Base-by-base conservation (phyloP, 441 rosid species). In the Croton laevigatus region DNA sequence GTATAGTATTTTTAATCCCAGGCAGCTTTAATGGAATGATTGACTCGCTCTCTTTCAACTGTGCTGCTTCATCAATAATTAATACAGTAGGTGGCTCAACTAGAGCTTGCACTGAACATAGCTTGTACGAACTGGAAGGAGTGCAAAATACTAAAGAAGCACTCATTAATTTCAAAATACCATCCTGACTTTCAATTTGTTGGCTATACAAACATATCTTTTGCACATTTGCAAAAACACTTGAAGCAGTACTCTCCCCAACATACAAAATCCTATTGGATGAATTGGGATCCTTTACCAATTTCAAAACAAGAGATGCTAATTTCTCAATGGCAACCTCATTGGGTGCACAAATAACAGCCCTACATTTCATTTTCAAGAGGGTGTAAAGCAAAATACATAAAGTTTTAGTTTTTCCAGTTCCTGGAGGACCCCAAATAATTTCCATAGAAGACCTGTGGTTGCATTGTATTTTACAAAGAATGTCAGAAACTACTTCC, bases 371-470 rank as follows among this genome's bases (percentile, higher is more conserved):
- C 61, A 64, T 68, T 55, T 65, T 79, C 38, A 85, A 71, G 69
- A 91, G 83, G 22, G 44, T 34, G 48, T 53, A 71, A 19, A 91
- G 83, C 76, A 91, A 76, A 40, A 65, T 65, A 1, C 87, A 75
- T 0, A 86, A 73, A 2, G 85, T 85, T 77, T 83, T 87, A 3
- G 94, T 87, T 68, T 91, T 91, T 27, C 94, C 91, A 0, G 95
- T 89, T 8, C 97, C 95, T 0, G 93, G 91, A 2, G 88, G 91
- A 17, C 95, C 97, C 91, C 88, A 84, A 19, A 89, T 82, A 44
- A 88, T 83, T 32, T 86, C 78, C 34, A 86, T 80, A 63, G 59
- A 20, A 3, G 80, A 64, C 66, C 63, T 73, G 69, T 87, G 88
- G 22, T 23, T 20, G 62, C 86, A 80, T 5, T 51, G 62, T 6